phyloP scores from a whole-genome alignment of 1,139 yeast species.

The Lodderomyces orthopsilosis region DNA sequence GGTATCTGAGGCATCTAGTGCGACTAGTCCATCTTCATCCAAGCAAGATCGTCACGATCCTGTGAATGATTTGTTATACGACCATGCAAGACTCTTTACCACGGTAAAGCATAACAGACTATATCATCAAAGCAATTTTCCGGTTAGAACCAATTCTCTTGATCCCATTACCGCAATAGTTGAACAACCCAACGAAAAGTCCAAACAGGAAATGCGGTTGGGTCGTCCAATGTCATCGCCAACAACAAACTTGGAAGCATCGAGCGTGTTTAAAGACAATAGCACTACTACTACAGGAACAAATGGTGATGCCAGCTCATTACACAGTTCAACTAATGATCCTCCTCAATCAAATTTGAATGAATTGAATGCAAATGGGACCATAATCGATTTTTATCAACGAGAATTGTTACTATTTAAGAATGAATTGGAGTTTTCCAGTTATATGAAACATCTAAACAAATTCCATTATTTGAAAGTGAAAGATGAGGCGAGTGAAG shows the following conservation, averaged over 20 bases:
- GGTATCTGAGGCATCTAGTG: not conserved
- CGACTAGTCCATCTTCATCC: slow-evolving; percentile 7
- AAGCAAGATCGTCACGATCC: slow-evolving; percentile 5
- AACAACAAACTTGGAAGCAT: slow-evolving; percentile 24
- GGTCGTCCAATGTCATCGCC: slow-evolving; percentile 23
- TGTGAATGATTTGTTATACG: slow-evolving; percentile 25
- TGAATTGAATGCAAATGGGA: slow-evolving; percentile 17
- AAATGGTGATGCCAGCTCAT: not conserved
- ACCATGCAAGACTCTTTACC: slow-evolving; percentile 35
- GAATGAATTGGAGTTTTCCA: slow-evolving; percentile 63
- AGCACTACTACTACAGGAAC: not conserved
- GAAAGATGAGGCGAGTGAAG: slow-evolving; percentile 16
- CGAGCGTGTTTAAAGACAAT: slow-evolving; percentile 19
- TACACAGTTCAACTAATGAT: not conserved
- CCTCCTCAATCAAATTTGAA: slow-evolving; percentile 2
- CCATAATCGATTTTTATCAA: slow-evolving; percentile 45
- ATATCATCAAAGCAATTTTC: not conserved
- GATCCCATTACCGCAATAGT: slow-evolving; percentile 1
- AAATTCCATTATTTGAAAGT: slow-evolving; percentile 45
- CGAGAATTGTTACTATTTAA: slow-evolving; percentile 56
- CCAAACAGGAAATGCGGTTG: slow-evolving; percentile 18
- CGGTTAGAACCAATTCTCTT: not conserved
- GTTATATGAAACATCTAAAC: slow-evolving; percentile 52
- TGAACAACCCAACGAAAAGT: slow-evolving; percentile 11
- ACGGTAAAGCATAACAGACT: slow-evolving; percentile 8